Base-by-base conservation (phyloP, 768 basidiomycete species). In the Tulasnella sp. region DNA sequence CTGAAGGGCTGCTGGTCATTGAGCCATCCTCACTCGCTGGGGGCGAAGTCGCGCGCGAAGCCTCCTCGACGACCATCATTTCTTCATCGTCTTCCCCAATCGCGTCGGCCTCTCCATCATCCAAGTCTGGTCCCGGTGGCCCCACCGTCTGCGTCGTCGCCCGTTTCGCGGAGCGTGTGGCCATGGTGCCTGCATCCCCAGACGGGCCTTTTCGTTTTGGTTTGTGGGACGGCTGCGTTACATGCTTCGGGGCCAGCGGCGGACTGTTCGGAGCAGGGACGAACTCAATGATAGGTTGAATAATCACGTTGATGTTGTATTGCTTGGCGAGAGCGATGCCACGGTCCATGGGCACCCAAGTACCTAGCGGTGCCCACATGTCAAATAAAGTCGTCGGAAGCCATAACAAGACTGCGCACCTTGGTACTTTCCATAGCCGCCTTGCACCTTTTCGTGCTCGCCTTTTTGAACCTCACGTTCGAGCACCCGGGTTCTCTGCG, bases 391-490 rank as follows among this genome's bases (percentile, higher is more conserved):
- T 45, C 27, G 8, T 4, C 21, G 6, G 1, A 15, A n/a, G 23
- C 29, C 8, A 53, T 17, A 45, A 50, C 14, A 15, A 45, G 37
- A 35, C 19, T n/a, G 65, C 78, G 61, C 49, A 93, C 96, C 96
- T 76, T 99, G 96, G 68, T 98, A 98, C 71, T 99, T 99, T 63
- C 96, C 96, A 69, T 98, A 99, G 2, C 96, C 96, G 21, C 96
- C 96, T 69, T 99, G 96, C 0, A 99, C 93, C 69, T 99, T 99
- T 71, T 98, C 94, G 69, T 99, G 96, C 64, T 91, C 88, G 25
- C 93, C 96, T 68, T 98, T 98, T 69, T 99, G 96, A 6, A 99
- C 84, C 71, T 99, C 96, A 62, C 96, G 81, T 70, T 99, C 96
- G 41, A 99, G 77, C 14, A 99, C 93, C 54, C 96, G 83, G 59